Conservation (phyloP, 1,139 yeast species). For the Protomyces inundatus region DNA sequence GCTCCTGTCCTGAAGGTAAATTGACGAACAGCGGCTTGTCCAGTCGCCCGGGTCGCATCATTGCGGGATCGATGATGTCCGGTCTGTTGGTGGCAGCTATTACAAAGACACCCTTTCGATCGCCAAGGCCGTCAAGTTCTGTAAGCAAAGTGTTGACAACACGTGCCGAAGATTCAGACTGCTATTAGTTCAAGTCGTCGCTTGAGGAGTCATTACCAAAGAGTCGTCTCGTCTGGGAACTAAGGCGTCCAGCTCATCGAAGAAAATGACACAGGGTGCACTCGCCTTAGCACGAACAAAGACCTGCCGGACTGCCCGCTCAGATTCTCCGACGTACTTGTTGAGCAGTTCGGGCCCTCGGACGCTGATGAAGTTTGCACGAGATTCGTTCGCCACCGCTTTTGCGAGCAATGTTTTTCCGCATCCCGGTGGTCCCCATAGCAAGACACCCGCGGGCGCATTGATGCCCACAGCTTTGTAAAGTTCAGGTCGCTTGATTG, state of each 20-base stretch:
- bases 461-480: conserved; percentile 87
- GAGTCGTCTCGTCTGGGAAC: conserved; percentile 91
- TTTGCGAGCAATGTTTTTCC: conserved; percentile 94
- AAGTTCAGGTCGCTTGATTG: conserved; percentile 86
- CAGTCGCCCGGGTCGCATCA: conserved; percentile 93
- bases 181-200: conserved; percentile 35
- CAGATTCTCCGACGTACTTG: conserved; percentile 95
- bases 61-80: conserved; percentile 97
- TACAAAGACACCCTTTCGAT: conserved; percentile 86
- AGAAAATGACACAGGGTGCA: conserved; percentile 89
- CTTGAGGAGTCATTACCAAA: conserved; percentile 35
- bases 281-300: conserved; percentile 92
- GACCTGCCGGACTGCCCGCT: conserved; percentile 90
- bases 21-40: conserved; percentile 91
- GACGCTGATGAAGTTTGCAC: conserved; percentile 90
- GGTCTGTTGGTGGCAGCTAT: conserved; percentile 97
- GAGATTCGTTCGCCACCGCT: conserved; percentile 94
- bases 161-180: conserved; percentile 78
- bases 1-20: conserved; percentile 70
- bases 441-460: conserved; percentile 92
- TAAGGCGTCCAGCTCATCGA: conserved; percentile 91
- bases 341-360: conserved; percentile 92
- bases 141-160: conserved; percentile 92
- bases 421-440: conserved; percentile 99
- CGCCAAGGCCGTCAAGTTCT: conserved; percentile 89